These are phyloP conservation scores for Cardamine resedifolia DNA, from an alignment of 345 rosid genomes.

Conservation along the genomic window DNA sequence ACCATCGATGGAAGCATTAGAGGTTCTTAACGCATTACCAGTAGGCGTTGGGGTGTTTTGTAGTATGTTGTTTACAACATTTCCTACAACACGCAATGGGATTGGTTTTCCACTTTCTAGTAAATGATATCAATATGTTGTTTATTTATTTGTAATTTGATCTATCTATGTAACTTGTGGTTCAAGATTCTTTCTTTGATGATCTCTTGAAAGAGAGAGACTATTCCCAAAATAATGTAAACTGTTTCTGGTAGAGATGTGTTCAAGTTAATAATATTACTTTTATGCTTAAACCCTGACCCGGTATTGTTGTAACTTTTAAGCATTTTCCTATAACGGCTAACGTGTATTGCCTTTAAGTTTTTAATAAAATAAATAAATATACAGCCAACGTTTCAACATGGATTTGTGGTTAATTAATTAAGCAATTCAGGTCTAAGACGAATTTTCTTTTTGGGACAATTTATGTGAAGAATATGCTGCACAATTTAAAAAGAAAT, in stretches of 20 bases:
- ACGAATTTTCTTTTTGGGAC: background rate
- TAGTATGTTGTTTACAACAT: constrained; percentile 77
- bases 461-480: background rate
- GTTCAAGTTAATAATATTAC: background rate
- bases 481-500: background rate
- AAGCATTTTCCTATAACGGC: background rate
- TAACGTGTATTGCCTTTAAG: background rate
- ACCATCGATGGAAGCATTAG: constrained; percentile 66
- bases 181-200: background rate
- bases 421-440: background rate
- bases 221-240: background rate
- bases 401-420: background rate
- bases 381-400: background rate
- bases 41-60: constrained; percentile 73
- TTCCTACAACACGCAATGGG: constrained; percentile 88
- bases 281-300: background rate
- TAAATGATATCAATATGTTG: constrained; percentile 31
- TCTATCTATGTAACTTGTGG: constrained; percentile 7
- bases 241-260: constrained; percentile 5
- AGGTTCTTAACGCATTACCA: constrained; percentile 73
- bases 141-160: background rate
- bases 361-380: background rate
- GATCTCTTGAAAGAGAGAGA: background rate
- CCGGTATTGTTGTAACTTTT: background rate
- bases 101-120: constrained; percentile 77